Evolutionary conservation across 306 rosid genomes (phyloP), one percentile per base, ranked within the genome.

Genomic region (Sophora flavescens): DNA sequence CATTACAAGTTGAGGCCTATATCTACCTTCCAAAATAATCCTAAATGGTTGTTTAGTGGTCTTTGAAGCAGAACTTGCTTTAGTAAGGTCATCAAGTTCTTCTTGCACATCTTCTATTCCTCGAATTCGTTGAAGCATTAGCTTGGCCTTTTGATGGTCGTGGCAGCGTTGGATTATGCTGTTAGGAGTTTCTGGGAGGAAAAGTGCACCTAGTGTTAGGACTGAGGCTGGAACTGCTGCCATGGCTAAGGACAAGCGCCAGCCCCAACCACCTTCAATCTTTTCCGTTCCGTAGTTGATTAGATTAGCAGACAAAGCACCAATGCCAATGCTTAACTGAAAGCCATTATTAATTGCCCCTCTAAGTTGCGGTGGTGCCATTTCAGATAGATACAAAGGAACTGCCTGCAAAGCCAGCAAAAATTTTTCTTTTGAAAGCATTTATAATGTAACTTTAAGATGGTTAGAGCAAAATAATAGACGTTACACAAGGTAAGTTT

Each of bases 171-270:
- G 97, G 70, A 90, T 87, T 72, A 89, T 18, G 84, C 96, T 90
- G 72, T 82, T 93, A 72, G 97, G 97, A 13, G 96, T 93, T 77
- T 93, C 96, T 3, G 97, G 94, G 22, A 93, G 91, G 87, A 90
- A 90, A 36, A 93, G 17, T 39, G 97, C 87, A 0, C 97, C 97
- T 1, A 89, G 18, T 36, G 95, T 89, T 57, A 91, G 78, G 59
- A 88, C 13, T 76, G 84, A 45, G 48, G 95, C 95, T 17, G 95
- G 95, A 45, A 91, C 72, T 7, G 89, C 93, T 1, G 97, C 95
- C 86, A 91, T n/a, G 78, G 89, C 88, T 42, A 91, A 80, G 36
- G 97, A 91, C 56, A 89, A 51, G 13, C 93, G 86, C 97, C 97
- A 91, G 22, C 97, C 94, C 68, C 82, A 84, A 6, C 94, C 85